phyloP scores from a whole-genome alignment of 352 stramenopile species.

The Globisporangium sylvaticum region DNA sequence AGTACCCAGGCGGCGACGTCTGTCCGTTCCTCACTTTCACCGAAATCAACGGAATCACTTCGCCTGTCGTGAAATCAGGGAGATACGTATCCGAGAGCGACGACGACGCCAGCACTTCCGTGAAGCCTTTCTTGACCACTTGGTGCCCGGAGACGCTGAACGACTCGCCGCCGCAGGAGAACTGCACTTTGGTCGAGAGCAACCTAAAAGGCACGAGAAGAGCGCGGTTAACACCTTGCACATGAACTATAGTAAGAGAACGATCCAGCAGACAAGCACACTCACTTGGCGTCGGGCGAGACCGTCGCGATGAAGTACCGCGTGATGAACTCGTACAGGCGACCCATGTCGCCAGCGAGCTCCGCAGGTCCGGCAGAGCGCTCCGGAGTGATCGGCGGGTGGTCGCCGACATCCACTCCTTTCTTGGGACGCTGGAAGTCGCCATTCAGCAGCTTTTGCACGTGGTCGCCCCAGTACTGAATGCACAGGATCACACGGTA shows the following conservation, averaged over 20 bases:
- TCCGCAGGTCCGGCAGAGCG: too few species aligned
- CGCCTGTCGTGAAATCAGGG: slow-evolving; percentile 50
- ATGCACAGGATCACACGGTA: too few species aligned
- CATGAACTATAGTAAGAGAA: slow-evolving; percentile 21
- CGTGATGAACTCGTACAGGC: too few species aligned
- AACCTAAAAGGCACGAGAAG: slow-evolving; percentile 1
- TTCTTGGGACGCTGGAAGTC: too few species aligned
- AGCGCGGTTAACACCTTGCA: slow-evolving; percentile 48
- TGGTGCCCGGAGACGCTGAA: slow-evolving; percentile 74
- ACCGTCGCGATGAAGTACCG: too few species aligned
- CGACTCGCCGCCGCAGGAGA: slow-evolving; percentile 52
- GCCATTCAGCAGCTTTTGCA: too few species aligned
- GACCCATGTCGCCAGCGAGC: too few species aligned
- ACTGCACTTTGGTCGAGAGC: slow-evolving; percentile 34
- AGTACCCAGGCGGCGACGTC: slow-evolving; percentile 57
- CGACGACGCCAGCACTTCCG: slow-evolving; percentile 21
- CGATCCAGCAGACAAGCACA: too few species aligned
- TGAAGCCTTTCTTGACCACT: slow-evolving; percentile 31
- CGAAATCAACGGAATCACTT: slow-evolving; percentile 46
- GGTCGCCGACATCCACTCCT: too few species aligned
- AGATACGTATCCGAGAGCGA: slow-evolving; percentile 27
- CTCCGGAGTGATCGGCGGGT: too few species aligned
- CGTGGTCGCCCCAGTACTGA: too few species aligned
- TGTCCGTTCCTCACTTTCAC: slow-evolving; percentile 64
- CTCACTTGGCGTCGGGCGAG: too few species aligned